A percentile compares a stretch with the other conserved stretches of the same genome.
Conservation (phyloP, 768 basidiomycete species). For the Chalciporus pseudorubinellus region DNA sequence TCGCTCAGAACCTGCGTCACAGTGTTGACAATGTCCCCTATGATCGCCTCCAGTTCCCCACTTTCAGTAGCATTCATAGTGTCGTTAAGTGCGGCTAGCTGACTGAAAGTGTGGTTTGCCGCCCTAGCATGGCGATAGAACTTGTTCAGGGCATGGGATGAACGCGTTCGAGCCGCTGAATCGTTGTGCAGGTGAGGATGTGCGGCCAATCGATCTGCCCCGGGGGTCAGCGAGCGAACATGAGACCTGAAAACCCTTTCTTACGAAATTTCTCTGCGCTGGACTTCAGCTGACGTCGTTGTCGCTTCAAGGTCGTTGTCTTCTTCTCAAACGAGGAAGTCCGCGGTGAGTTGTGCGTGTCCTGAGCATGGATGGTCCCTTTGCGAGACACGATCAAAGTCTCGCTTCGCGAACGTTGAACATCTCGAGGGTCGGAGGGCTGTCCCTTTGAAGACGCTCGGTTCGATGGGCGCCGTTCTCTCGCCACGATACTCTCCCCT, state of each 20-base stretch:
- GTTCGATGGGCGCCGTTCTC: not conserved
- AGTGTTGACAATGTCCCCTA: slow-evolving; percentile 50
- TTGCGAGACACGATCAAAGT: not conserved
- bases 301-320: not conserved
- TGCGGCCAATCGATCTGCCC: slow-evolving; percentile 34
- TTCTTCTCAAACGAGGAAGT: not conserved
- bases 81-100: slow-evolving; percentile 43
- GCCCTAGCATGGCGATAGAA: slow-evolving; percentile 35
- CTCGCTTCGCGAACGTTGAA: not conserved
- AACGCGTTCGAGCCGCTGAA: slow-evolving; percentile 38
- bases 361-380: too few relatives aligned
- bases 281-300: not conserved
- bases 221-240: not conserved
- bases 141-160: slow-evolving; percentile 34
- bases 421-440: not conserved
- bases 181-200: slow-evolving; percentile 24
- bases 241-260: not conserved
- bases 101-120: slow-evolving; percentile 27
- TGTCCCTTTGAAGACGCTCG: not conserved
- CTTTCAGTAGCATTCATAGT: slow-evolving; percentile 48
- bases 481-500: not conserved
- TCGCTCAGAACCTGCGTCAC: slow-evolving; percentile 45
- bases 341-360: not conserved
- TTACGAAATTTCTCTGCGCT: not conserved
- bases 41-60: slow-evolving; percentile 42